Evolutionary conservation across 345 rosid species (phyloP).

Genomic region (Arabidopsis arenosa): DNA sequence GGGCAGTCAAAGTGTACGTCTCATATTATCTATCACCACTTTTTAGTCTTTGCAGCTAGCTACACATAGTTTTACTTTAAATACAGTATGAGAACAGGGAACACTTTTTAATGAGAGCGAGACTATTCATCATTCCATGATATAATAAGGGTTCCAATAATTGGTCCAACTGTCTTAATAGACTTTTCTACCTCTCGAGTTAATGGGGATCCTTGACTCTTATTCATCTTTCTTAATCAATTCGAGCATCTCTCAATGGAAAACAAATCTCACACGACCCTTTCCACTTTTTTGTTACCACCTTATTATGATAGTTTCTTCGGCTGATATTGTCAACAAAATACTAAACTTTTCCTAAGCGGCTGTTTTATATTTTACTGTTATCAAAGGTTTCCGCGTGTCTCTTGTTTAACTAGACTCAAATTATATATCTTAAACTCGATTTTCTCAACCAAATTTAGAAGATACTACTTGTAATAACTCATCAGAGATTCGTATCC

Average conservation of each 20-base stretch:
- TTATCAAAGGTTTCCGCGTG: not conserved
- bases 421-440: no score
- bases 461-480: no score
- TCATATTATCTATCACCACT: no score
- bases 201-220: not conserved
- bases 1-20: no score
- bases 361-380: not conserved
- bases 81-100: no score
- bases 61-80: no score
- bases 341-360: not conserved
- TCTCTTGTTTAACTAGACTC: not conserved
- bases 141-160: constrained; percentile 13
- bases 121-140: no score
- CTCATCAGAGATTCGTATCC: no score
- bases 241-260: not conserved
- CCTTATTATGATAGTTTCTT: not conserved
- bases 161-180: not conserved
- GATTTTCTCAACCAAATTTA: not conserved
- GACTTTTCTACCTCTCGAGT: not conserved
- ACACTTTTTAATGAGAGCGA: no score
- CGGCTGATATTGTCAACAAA: not conserved
- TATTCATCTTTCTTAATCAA: no score
- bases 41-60: no score
- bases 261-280: constrained; percentile 28
- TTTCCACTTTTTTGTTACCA: not conserved